Base-by-base conservation (phyloP, 148 eudicot genomes). In the Vaccinium macrocarpon region DNA sequence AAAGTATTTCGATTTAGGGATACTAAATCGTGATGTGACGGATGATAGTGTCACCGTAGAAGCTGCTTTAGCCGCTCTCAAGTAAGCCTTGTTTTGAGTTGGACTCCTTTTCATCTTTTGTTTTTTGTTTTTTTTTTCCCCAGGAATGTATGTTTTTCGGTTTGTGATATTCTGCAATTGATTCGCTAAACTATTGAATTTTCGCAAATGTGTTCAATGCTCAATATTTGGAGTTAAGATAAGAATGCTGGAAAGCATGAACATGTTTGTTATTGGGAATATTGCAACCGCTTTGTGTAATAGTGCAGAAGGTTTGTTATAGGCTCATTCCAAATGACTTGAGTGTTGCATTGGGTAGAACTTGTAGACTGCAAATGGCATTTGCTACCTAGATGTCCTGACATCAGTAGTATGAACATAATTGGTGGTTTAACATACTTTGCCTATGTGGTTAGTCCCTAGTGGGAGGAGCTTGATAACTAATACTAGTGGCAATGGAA, bases 1-100 rank as follows among this genome's bases (percentile, higher is more conserved):
- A 55, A 93, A 93, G 91, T 93, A 93, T 82, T 93, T 78, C 48
- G 96, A 93, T 86, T 85, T 93, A 80, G 96, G 96, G 74, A 89
- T 93, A 81, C 75, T 90, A 84, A 90, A 93, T 89, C 96, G 96
- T 23, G 93, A 93, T 86, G 92, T 91, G 1, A 93, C 96, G 1
- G 90, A 89, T 57, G 96, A 93, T 88, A 87, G 74, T 87, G 94
- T 91, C 56, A 93, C 96, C 12, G 89, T 86, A 25, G 96, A 93
- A 86, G 88, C 91, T 84, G 96, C 96, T 55, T 87, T 88, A 88
- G 96, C 96, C 42, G 85, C 96, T 59, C 91, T 93, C 73, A 88
- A 92, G 96, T 93, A 88, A 87, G 91, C 48, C 19, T 84, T 51
- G 14, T 10, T 23, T 53, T 7, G 32, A 53, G 12, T 23, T 53